phyloP scores from a whole-genome alignment of 2,329 filamentous ascomycete genomes.

The Tolypocladium pustulatum region DNA sequence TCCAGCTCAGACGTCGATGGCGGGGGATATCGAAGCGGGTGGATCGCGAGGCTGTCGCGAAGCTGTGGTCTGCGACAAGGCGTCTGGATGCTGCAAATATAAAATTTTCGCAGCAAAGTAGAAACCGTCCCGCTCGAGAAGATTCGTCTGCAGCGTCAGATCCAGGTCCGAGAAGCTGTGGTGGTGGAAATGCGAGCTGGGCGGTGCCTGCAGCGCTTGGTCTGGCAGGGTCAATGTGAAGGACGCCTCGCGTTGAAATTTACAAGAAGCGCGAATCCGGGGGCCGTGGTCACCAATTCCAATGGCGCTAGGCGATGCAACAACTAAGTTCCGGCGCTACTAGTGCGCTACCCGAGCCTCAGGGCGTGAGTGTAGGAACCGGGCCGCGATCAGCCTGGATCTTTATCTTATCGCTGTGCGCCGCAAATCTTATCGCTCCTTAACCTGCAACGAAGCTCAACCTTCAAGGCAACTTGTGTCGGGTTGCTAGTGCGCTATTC shows the following conservation, averaged over 20 bases:
- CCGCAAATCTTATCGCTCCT: background rate
- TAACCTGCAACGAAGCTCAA: background rate
- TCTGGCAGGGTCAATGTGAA: background rate
- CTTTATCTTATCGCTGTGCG: constrained; percentile 9
- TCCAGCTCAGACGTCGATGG: constrained; percentile 7
- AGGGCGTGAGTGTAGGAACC: constrained; percentile 3
- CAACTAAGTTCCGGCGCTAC: constrained; percentile 23
- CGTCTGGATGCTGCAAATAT: background rate
- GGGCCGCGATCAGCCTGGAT: background rate
- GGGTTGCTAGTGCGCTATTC: background rate
- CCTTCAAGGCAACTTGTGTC: background rate
- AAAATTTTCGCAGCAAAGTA: background rate
- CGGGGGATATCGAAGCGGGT: constrained; percentile 3
- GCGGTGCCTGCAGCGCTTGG: constrained; percentile 5
- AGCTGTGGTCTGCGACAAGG: background rate
- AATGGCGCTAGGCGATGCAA: constrained; percentile 27
- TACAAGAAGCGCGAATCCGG: constrained; percentile 25
- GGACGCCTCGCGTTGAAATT: constrained; percentile 26
- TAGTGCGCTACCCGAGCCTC: background rate
- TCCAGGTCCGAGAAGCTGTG: background rate
- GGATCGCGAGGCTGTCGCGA: constrained; percentile 14
- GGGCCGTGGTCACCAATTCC: constrained; percentile 28
- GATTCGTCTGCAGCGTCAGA: background rate
- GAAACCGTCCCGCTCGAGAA: background rate
- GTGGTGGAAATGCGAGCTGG: background rate